Percentiles rank a stretch among this genome's conserved stretches.
Conservation (phyloP, 495 filamentous ascomycete species). For the Chaetomium fimeti region DNA sequence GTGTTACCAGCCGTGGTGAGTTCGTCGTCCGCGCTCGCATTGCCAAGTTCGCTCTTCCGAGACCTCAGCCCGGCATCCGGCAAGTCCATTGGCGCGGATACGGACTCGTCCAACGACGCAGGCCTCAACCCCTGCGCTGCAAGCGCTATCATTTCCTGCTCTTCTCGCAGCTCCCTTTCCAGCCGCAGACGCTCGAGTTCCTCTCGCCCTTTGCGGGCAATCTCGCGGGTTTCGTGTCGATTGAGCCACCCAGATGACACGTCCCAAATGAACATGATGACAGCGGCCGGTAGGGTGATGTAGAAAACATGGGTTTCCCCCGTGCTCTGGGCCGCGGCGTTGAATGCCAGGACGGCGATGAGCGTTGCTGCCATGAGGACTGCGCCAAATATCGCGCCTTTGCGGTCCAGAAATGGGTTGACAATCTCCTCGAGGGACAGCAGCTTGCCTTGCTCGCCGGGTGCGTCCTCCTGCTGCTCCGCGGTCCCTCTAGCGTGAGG, state of each 20-base stretch:
- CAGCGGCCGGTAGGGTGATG: constrained; percentile 61
- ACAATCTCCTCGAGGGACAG: constrained; percentile 66
- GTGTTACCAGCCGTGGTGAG: background rate
- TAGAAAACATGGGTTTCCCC: constrained; percentile 54
- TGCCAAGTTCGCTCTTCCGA: background rate
- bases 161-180: constrained; percentile 34
- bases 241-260: constrained; percentile 57
- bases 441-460: constrained; percentile 50
- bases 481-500: constrained; percentile 57
- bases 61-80: background rate
- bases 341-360: constrained; percentile 57
- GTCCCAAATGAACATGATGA: constrained; percentile 64
- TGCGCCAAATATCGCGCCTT: constrained; percentile 58
- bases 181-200: constrained; percentile 49
- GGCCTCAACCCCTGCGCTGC: background rate
- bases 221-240: constrained; percentile 57
- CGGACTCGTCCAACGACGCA: constrained; percentile 1
- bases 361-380: constrained; percentile 62
- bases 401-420: constrained; percentile 67
- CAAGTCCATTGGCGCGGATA: background rate
- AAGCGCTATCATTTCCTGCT: constrained; percentile 20
- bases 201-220: constrained; percentile 54
- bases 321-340: constrained; percentile 49
- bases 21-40: background rate
- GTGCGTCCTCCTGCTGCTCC: constrained; percentile 51